phyloP scores from a whole-genome alignment of 164 flowering plant genomes.

The Paratinospora sagittata region DNA sequence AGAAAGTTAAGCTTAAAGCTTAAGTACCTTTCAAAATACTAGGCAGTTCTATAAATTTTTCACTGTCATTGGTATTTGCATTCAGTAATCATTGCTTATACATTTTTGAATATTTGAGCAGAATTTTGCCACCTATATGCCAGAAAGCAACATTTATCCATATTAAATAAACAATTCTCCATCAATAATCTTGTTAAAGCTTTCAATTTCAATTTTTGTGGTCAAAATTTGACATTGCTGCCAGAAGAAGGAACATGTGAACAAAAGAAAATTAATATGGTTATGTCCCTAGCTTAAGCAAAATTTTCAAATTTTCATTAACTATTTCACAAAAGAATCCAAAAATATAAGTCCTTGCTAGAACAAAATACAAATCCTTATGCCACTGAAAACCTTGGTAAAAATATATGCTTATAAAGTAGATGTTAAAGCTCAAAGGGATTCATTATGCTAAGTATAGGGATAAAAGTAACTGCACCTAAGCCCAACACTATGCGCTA shows the following conservation, averaged over 20 bases:
- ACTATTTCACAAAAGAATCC: neutral
- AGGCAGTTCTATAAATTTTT: too few species aligned
- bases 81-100: too few species aligned
- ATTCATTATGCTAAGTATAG: neutral
- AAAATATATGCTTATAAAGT: too few species aligned
- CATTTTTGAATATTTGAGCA: too few species aligned
- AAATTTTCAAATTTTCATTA: neutral
- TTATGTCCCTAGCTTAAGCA: neutral
- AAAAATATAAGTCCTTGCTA: neutral
- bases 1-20: too few species aligned
- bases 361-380: neutral
- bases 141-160: too few species aligned
- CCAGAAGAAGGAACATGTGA: neutral
- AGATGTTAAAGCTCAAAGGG: neutral
- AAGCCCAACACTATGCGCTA: constrained; percentile 76
- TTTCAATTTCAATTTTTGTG: too few species aligned
- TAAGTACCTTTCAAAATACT: too few species aligned
- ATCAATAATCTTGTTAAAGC: too few species aligned
- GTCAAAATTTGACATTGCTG: neutral
- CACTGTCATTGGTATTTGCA: too few species aligned
- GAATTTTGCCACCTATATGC: too few species aligned
- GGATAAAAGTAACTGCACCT: constrained; percentile 34
- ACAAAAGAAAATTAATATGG: neutral
- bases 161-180: too few species aligned
- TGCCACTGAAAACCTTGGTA: neutral